Evolutionary conservation across 352 stramenopile species (phyloP), one percentile per base, ranked within the genome.

Genomic region (Pythium rishiriense): DNA sequence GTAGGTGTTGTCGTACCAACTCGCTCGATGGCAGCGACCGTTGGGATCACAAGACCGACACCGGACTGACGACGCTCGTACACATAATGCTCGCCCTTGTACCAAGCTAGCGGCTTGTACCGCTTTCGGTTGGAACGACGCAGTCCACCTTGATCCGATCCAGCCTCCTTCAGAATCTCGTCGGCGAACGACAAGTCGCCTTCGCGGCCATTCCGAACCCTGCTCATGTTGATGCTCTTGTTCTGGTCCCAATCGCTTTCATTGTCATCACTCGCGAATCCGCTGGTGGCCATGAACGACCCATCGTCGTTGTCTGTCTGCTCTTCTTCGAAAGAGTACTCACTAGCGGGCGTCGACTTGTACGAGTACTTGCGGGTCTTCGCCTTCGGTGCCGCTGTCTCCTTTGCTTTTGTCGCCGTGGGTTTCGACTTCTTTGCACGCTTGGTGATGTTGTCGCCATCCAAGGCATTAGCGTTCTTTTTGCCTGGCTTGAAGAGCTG

Each of bases 101-200:
- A 96, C 87, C 87, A 96, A 15, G 74, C 87, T n/a, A 96, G 72
- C 22, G 87, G 87, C 79, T 92, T 91, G 60, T 86, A 94, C 9
- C 87, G 81, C 55, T 74, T 76, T 29, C 87, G 78, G 64, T 91
- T 93, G 7, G 84, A 94, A 8, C 87, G 81, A 54, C 87, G 85
- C 33, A 93, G 70, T 1, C 79, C 68, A 45, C 84, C 73, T 29
- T 65, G 62, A 39, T 79, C 68, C 14, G 62, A 53, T 12, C 69
- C 75, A 0, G 69, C 73, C 39, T 88, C 74, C 14, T 75, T 75
- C 25, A 93, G 72, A 33, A 81, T 77, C 55, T 90, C 81, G 31
- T 76, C 70, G 37, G 73, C 75, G 39, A 76, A 69, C 10, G 66
- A 85, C 35, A 68, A 41, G 41, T 64, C 78, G 31, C 28, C 58